These are phyloP conservation scores for Mucor ambiguus DNA, from an alignment of 371 early-diverging fungal species.

Conservation along the genomic window DNA sequence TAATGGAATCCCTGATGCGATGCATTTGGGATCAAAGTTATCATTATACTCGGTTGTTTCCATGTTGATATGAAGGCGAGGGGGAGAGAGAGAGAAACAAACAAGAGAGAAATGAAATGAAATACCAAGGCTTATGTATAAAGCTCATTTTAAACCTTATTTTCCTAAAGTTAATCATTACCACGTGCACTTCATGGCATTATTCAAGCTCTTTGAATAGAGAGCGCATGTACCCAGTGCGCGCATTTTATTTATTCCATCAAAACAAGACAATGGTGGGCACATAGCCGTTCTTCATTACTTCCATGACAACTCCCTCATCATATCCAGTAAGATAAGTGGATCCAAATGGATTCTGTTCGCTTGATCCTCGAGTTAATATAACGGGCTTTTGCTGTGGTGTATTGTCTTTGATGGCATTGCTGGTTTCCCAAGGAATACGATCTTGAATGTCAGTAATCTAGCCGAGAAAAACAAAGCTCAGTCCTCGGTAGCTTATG, in stretches of 20 bases:
- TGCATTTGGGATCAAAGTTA: constrained; percentile 17
- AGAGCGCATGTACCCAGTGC: background rate
- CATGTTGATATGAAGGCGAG: background rate
- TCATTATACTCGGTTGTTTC: background rate
- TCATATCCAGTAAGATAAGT: constrained; percentile 67
- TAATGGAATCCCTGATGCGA: constrained; percentile 26
- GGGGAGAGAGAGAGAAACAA: background rate
- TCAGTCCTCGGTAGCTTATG: background rate
- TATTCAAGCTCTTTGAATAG: background rate
- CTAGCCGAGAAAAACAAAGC: constrained; percentile 21
- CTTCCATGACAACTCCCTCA: constrained; percentile 60
- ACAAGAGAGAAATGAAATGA: background rate
- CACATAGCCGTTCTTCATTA: constrained; percentile 66
- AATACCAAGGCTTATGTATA: background rate
- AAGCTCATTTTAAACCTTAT: background rate
- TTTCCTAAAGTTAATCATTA: background rate
- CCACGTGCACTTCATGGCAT: background rate
- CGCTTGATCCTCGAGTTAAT: constrained; percentile 65
- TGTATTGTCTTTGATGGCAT: constrained; percentile 25
- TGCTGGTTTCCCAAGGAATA: constrained; percentile 48
- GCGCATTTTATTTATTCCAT: background rate
- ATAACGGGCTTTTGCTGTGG: constrained; percentile 56
- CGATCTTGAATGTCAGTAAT: constrained; percentile 49
- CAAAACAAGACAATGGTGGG: constrained; percentile 59
- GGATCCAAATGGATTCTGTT: constrained; percentile 74